A percentile compares a stretch with the other conserved stretches of the same genome.
Conservation (phyloP, 305 asterid genomes). For the Solanum hybrid region DNA sequence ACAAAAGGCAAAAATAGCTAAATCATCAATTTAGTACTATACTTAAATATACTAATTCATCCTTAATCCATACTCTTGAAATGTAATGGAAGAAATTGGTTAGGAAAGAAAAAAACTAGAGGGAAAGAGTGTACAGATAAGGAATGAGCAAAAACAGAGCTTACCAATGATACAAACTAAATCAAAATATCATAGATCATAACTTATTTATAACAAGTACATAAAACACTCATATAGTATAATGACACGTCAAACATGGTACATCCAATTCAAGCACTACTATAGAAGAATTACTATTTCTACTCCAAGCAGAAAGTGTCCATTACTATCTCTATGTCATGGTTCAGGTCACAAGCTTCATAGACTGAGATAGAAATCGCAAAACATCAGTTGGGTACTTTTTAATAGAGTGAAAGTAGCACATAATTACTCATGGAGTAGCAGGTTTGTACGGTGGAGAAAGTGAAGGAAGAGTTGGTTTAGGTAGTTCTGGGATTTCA, state of each 20-base stretch:
- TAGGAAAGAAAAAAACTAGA: not conserved
- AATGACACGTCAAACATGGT: not conserved
- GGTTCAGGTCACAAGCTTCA: not conserved
- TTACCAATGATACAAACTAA: not conserved
- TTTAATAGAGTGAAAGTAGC: not conserved
- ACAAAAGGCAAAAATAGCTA: not conserved
- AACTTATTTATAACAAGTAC: not conserved
- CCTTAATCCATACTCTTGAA: not conserved
- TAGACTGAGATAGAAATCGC: not conserved
- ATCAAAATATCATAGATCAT: not conserved
- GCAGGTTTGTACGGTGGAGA: not conserved
- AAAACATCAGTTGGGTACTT: not conserved
- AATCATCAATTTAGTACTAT: not conserved
- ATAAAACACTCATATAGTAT: not conserved
- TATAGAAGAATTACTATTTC: not conserved
- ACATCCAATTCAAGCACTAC: not conserved
- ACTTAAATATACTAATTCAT: not conserved
- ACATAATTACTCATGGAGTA: not conserved
- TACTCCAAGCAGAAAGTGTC: not conserved
- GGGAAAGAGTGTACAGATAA: not conserved
- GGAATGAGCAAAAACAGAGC: not conserved
- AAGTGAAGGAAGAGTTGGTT: conserved; percentile 10
- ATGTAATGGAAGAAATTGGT: not conserved
- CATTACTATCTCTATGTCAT: not conserved
- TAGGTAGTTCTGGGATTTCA: conserved; percentile 9